Percentiles rank a stretch among this genome's conserved stretches.
phyloP scores from a whole-genome alignment of 2,329 filamentous ascomycete species.

The Didymella exigua region DNA sequence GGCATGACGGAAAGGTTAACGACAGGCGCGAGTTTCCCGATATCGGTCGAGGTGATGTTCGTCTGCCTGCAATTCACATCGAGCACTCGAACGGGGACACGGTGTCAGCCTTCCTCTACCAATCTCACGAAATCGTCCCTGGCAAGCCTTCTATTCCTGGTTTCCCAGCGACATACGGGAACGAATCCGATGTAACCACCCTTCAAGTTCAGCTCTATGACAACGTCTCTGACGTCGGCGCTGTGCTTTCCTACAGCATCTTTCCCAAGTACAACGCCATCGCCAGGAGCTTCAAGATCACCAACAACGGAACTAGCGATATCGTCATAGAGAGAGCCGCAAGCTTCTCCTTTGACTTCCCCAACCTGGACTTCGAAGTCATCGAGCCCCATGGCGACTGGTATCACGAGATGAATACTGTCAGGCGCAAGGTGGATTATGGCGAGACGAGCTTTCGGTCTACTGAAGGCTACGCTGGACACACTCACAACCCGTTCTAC shows the following conservation, averaged over 20 bases:
- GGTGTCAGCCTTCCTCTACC: constrained; percentile 63
- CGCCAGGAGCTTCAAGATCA: constrained; percentile 65
- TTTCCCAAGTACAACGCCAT: constrained; percentile 68
- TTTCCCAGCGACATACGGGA: constrained; percentile 65
- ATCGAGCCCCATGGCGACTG: constrained; percentile 68
- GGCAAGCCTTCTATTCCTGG: constrained; percentile 64
- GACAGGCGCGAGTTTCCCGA: constrained; percentile 68
- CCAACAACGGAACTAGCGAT: constrained; percentile 61
- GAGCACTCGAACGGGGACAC: constrained; percentile 64
- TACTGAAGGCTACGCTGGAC: constrained; percentile 66
- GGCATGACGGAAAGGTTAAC: constrained; percentile 59
- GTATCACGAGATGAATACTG: constrained; percentile 63
- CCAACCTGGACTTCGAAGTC: constrained; percentile 66
- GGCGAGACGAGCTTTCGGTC: constrained; percentile 65
- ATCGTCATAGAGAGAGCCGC: constrained; percentile 63
- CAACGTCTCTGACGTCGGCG: constrained; percentile 62
- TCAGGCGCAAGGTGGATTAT: constrained; percentile 62
- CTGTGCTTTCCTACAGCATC: constrained; percentile 66
- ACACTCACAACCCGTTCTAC: constrained; percentile 69
- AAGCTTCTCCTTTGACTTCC: constrained; percentile 67
- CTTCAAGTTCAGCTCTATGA: constrained; percentile 64
- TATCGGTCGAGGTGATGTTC: constrained; percentile 67
- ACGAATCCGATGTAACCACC: constrained; percentile 62
- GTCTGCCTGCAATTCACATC: constrained; percentile 66
- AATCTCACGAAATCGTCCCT: constrained; percentile 59